Conservation (phyloP, 1,139 yeast genomes). For the Yamadazyma atmosphaerica region DNA sequence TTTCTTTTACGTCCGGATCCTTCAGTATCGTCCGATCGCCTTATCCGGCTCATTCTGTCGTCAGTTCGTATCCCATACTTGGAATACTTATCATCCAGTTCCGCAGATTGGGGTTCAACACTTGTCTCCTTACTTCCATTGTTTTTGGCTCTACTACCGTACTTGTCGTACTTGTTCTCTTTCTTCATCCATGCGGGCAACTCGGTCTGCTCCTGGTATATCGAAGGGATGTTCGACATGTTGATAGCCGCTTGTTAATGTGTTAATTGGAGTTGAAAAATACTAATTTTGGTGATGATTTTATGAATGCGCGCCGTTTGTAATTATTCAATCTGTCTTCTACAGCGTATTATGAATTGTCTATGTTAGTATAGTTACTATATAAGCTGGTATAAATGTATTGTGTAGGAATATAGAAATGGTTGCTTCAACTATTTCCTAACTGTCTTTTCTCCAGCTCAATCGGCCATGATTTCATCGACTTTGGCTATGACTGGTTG, state of each 20-base stretch:
- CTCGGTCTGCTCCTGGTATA: constrained; percentile 25
- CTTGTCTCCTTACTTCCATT: no score
- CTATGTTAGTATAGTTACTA: no score
- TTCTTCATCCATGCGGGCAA: constrained; percentile 46
- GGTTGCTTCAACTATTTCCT: no score
- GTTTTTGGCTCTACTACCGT: constrained; percentile 24
- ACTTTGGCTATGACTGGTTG: constrained; percentile 27
- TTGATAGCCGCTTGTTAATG: background rate
- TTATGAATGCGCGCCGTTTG: no score
- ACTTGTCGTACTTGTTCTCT: constrained; percentile 40
- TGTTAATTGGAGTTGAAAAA: background rate
- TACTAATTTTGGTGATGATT: background rate
- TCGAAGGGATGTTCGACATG: constrained; percentile 20
- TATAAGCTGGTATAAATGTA: no score
- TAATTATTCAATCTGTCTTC: no score
- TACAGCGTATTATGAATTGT: no score
- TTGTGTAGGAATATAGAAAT: no score
- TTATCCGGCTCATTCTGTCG: constrained; percentile 12
- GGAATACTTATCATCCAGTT: constrained; percentile 34
- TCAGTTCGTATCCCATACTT: constrained; percentile 23
- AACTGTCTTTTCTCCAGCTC: no score
- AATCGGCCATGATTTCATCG: constrained; percentile 9
- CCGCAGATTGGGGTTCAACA: no score
- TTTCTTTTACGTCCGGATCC: constrained; percentile 4
- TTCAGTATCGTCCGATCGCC: constrained; percentile 7